Base-by-base conservation (phyloP, 257 asterid genomes). In the Pogostemon cablin region DNA sequence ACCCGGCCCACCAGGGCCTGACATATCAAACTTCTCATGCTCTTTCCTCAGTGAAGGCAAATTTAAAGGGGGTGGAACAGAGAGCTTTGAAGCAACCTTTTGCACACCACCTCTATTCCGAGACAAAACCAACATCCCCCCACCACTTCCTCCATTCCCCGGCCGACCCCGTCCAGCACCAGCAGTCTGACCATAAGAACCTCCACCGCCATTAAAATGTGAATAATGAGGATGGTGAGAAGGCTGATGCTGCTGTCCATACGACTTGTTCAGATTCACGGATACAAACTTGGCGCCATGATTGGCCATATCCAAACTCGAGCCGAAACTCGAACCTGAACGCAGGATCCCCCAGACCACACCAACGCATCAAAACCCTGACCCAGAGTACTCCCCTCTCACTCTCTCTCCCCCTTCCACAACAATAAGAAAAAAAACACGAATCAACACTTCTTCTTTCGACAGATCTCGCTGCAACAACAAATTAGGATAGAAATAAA, bases 51-150 rank as follows among this genome's bases (percentile, higher is more conserved):
- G 69, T 2, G 99, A 95, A 0, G 98, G 98, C 79, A 95, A 82
- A 82, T 95, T 95, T 84, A 95, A 74, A 85, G 98, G 99, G 81
- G 98, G 95, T 40, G 97, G 98, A 80, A 91, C 88, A 37, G 98
- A 91, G 79, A 91, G 68, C 77, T 95, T 95, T 4, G 98, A 71
- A 70, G 74, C 93, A 75, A 77, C 80, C 84, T 91, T 91, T 54
- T 88, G 91, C 4, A 77, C 54, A 53, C 60, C 78, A 37, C 77
- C 78, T 81, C 93, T 81, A 60, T 77, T 73, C 87, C 96, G 84
- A 7, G 97, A 93, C 68, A 93, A 68, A 79, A 90, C 90, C 76
- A 90, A 87, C 96, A 93, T 90, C 66, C 98, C 98, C 41, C 97
- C 95, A 12, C 96, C 95, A 49, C 88, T 84, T 7, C 95, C 86